Evolutionary conservation across 495 filamentous ascomycete genomes (phyloP).

Genomic region (Staphylotrichum longicolle): DNA sequence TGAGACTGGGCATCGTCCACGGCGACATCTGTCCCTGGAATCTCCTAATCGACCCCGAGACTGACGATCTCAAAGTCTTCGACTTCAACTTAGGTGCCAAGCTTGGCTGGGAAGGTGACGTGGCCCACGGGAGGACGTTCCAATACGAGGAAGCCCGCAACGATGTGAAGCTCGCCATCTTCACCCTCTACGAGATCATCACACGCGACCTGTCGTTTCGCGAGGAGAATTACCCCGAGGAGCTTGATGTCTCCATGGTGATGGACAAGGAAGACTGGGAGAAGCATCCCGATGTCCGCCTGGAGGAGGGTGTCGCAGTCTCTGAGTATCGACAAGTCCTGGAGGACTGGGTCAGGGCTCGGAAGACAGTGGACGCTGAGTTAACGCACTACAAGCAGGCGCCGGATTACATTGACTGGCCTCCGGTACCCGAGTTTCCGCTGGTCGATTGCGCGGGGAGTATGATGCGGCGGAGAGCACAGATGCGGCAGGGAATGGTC

Average conservation of each 20-base stretch:
- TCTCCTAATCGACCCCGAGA: slow-evolving; percentile 17
- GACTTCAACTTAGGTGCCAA: slow-evolving; percentile 18
- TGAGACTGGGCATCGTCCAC: slow-evolving; percentile 16
- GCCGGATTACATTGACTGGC: slow-evolving; percentile 4
- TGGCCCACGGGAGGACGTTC: neutral
- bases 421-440: neutral
- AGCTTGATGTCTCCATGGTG: slow-evolving; percentile 8
- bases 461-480: neutral
- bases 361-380: neutral
- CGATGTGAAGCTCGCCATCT: slow-evolving; percentile 17
- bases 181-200: slow-evolving; percentile 20
- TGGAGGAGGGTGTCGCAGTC: slow-evolving; percentile 12
- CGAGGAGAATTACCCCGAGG: slow-evolving; percentile 6
- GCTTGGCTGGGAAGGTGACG: slow-evolving; percentile 17
- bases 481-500: neutral
- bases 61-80: slow-evolving; percentile 14
- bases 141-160: slow-evolving; percentile 5
- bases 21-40: slow-evolving; percentile 13
- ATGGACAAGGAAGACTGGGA: slow-evolving; percentile 9
- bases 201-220: slow-evolving; percentile 11
- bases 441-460: neutral
- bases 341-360: slow-evolving; percentile 8
- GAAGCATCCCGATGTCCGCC: slow-evolving; percentile 8
- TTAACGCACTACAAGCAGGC: slow-evolving; percentile 1
- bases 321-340: slow-evolving; percentile 16